Evolutionary conservation across 225 moss, liverwort and hornwort species (phyloP).

Genomic region (Climacium dendroides): DNA sequence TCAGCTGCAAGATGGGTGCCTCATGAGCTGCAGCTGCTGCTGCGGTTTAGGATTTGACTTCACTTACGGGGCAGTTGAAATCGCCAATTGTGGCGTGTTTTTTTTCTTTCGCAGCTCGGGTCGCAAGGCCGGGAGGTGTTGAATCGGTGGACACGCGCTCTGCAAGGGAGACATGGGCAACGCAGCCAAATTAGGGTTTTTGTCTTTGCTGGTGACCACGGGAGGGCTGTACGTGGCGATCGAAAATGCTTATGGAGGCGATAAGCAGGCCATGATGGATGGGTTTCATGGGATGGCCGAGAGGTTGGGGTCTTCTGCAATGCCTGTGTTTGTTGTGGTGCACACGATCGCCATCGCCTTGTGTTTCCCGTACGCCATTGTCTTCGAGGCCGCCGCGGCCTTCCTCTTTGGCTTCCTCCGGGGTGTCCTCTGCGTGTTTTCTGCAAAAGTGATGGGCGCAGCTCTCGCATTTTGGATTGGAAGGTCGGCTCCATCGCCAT

Average conservation of each 20-base stretch:
- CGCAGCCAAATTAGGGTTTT: slow-evolving; percentile 32
- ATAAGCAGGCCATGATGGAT: slow-evolving; percentile 56
- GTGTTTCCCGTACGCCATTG: slow-evolving; percentile 88
- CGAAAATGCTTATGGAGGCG: slow-evolving; percentile 44
- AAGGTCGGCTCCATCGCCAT: slow-evolving; percentile 25
- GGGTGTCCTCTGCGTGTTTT: slow-evolving; percentile 80
- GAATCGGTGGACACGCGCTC: not conserved
- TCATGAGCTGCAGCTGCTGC: not conserved
- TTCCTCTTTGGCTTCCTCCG: slow-evolving; percentile 72
- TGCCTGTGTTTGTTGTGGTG: slow-evolving; percentile 65
- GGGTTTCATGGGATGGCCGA: slow-evolving; percentile 28
- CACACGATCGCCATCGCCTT: slow-evolving; percentile 83
- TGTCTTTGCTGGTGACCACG: slow-evolving; percentile 30
- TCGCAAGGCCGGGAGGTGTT: not conserved
- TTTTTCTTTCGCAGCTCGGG: not conserved
- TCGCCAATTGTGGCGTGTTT: not conserved
- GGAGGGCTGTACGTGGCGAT: slow-evolving; percentile 37
- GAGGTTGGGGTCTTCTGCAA: slow-evolving; percentile 65
- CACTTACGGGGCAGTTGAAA: not conserved
- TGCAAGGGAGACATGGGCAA: slow-evolving; percentile 24
- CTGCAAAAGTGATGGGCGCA: slow-evolving; percentile 84
- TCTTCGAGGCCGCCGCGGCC: slow-evolving; percentile 81
- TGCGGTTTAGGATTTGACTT: not conserved
- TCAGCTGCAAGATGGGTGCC: not conserved
- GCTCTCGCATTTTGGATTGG: slow-evolving; percentile 87